Evolutionary conservation across 129 eudicot species (phyloP).

Genomic region (Calendula officinalis): DNA sequence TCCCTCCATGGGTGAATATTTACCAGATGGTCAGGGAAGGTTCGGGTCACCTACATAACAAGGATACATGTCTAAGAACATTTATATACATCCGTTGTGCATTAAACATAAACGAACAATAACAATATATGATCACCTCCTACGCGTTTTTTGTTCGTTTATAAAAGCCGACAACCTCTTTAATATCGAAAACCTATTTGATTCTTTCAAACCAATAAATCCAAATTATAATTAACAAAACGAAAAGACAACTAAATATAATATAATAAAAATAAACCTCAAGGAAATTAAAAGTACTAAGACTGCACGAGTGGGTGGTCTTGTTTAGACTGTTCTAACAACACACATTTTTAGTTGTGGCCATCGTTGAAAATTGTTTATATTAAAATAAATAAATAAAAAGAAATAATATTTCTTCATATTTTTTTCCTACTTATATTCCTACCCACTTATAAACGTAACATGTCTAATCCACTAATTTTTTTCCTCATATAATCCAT

Average conservation of each 20-base stretch:
- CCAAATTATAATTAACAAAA: conserved; percentile 7
- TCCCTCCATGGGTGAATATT: too few relatives aligned
- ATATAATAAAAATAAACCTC: background rate
- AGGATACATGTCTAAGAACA: too few relatives aligned
- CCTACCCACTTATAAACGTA: too few relatives aligned
- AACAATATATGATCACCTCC: background rate
- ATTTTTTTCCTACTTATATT: too few relatives aligned
- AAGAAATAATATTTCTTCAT: too few relatives aligned
- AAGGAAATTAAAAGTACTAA: background rate
- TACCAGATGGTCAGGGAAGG: too few relatives aligned
- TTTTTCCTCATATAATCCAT: too few relatives aligned
- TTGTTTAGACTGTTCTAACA: background rate
- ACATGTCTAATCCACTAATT: too few relatives aligned
- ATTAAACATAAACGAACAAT: too few relatives aligned
- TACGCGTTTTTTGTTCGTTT: background rate
- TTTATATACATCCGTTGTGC: too few relatives aligned
- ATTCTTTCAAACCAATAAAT: conserved; percentile 9
- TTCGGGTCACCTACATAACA: too few relatives aligned
- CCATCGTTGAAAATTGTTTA: conserved; percentile 12
- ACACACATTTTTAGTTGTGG: background rate
- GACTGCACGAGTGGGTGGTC: conserved; percentile 26
- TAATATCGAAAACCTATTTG: background rate
- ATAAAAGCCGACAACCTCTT: background rate
- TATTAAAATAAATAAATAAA: background rate
- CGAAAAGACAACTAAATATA: background rate